These are phyloP conservation scores for Sporisorium iseilematis-ciliati DNA, from an alignment of 1,284 basidiomycete species.

Conservation along the genomic window DNA sequence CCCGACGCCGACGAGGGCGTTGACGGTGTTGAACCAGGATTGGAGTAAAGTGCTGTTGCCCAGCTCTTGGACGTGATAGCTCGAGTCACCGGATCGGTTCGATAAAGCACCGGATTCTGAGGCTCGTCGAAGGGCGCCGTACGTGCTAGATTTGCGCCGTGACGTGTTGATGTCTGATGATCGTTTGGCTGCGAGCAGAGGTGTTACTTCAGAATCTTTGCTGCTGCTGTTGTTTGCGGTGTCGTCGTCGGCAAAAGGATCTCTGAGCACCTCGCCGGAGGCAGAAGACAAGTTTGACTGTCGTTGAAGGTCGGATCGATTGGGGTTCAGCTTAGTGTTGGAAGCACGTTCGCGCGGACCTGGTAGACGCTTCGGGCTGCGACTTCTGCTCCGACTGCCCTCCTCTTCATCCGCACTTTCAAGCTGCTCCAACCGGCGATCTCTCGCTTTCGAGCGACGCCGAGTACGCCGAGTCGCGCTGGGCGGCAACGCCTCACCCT, in stretches of 20 bases:
- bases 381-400: slow-evolving; percentile 47
- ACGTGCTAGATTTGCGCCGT: slow-evolving; percentile 18
- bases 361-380: slow-evolving; percentile 52
- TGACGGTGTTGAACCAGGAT: slow-evolving; percentile 69
- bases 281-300: slow-evolving; percentile 6
- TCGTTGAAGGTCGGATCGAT: slow-evolving; percentile 3
- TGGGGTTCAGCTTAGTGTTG: slow-evolving; percentile 20
- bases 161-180: neutral
- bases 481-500: slow-evolving; percentile 51
- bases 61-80: slow-evolving; percentile 19
- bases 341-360: slow-evolving; percentile 19
- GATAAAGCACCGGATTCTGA: slow-evolving; percentile 30
- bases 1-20: slow-evolving; percentile 66
- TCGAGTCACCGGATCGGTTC: slow-evolving; percentile 20
- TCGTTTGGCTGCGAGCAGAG: slow-evolving; percentile 5
- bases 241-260: slow-evolving; percentile 47
- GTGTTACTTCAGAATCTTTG: slow-evolving; percentile 21
- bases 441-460: slow-evolving; percentile 32
- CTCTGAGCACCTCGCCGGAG: slow-evolving; percentile 39
- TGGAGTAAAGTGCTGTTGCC: slow-evolving; percentile 64
- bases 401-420: slow-evolving; percentile 51
- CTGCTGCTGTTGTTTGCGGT: slow-evolving; percentile 2
- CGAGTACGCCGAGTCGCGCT: slow-evolving; percentile 38
- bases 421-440: slow-evolving; percentile 33
- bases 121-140: slow-evolving; percentile 15